Evolutionary conservation across 108 stramenopile species (phyloP).

Genomic region (Heterococcus sp.): DNA sequence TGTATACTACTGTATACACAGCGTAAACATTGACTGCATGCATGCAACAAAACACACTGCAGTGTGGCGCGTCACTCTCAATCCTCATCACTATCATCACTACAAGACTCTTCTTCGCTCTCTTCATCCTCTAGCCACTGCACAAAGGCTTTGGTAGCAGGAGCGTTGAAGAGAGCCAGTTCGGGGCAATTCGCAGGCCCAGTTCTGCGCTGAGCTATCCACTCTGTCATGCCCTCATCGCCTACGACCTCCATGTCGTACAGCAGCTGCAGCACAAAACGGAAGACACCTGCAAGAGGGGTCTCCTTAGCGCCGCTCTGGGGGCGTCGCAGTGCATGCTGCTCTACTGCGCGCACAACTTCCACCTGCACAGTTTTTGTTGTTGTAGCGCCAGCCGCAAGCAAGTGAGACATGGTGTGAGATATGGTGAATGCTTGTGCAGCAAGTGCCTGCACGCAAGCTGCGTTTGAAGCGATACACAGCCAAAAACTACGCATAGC

Average conservation of each 20-base stretch:
- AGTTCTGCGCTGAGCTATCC: constrained; percentile 34
- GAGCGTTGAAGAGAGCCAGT: constrained; percentile 26
- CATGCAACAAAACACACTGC: too few relatives aligned
- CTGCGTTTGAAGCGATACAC: too few relatives aligned
- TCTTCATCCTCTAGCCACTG: constrained; percentile 46
- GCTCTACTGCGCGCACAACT: neutral
- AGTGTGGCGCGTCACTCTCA: too few relatives aligned
- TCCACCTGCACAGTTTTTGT: neutral
- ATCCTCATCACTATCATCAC: constrained; percentile 12
- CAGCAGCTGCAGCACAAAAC: constrained; percentile 21
- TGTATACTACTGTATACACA: too few relatives aligned
- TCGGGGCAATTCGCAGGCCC: constrained; percentile 10
- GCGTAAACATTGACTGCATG: too few relatives aligned
- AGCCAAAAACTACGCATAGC: too few relatives aligned
- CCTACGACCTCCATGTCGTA: constrained; percentile 30
- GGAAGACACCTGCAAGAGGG: constrained; percentile 22
- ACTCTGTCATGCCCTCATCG: constrained; percentile 25
- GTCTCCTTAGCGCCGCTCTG: neutral
- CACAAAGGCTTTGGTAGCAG: constrained; percentile 45
- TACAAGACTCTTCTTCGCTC: too few relatives aligned
- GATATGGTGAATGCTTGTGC: neutral
- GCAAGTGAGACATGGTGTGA: neutral
- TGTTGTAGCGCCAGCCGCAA: neutral
- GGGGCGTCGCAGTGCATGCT: neutral
- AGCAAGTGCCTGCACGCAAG: neutral